Conservation (phyloP, 2,329 filamentous ascomycete species). For the Elsinoe batatas region DNA sequence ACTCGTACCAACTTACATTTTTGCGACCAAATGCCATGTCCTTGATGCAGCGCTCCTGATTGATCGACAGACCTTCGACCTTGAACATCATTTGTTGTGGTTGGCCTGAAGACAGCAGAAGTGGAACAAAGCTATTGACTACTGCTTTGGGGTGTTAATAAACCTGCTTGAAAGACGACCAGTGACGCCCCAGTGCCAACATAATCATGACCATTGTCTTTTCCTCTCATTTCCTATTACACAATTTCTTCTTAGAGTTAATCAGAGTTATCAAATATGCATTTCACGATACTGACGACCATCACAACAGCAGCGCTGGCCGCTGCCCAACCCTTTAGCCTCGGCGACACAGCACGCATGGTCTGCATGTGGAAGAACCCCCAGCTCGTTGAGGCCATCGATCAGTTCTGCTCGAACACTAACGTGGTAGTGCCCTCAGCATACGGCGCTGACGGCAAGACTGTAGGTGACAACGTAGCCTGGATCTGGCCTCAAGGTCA, state of each 20-base stretch:
- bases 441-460: conserved; percentile 6
- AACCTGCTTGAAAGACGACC: too few relatives aligned
- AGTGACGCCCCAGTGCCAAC: too few relatives aligned
- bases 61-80: too few relatives aligned
- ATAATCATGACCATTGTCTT: too few relatives aligned
- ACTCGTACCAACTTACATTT: too few relatives aligned
- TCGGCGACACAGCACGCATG: conserved; percentile 20
- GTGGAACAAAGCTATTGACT: not conserved
- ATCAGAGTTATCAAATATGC: too few relatives aligned
- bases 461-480: not conserved
- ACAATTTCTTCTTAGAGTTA: too few relatives aligned
- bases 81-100: too few relatives aligned
- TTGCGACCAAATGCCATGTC: too few relatives aligned
- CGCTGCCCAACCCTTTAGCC: conserved; percentile 23
- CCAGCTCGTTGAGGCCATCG: conserved; percentile 5
- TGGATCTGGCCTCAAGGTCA: conserved; percentile 6
- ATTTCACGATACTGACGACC: not conserved
- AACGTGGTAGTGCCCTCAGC: conserved; percentile 1
- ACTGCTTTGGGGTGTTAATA: not conserved
- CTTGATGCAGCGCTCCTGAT: too few relatives aligned
- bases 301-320: not conserved
- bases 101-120: not conserved
- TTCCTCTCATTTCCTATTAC: not conserved
- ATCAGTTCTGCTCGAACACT: not conserved
- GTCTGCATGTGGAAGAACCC: conserved; percentile 6